Percentiles rank a stretch among this genome's conserved stretches.
These are phyloP conservation scores for Russula vinacea DNA, from an alignment of 768 basidiomycete genomes.

Conservation along the genomic window DNA sequence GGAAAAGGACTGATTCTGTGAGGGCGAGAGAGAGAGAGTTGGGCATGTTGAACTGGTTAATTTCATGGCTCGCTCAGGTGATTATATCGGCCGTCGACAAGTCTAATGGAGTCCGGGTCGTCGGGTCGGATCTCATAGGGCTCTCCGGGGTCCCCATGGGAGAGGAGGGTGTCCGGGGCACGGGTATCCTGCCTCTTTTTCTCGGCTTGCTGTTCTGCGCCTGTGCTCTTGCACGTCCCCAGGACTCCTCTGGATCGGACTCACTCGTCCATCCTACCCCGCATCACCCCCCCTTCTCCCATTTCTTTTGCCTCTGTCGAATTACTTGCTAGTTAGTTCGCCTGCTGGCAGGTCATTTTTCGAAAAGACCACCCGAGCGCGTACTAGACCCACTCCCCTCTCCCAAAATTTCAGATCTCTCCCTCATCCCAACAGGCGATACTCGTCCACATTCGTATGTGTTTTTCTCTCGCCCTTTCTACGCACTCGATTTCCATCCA, in stretches of 20 bases:
- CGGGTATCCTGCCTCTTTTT: neutral
- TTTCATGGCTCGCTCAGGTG: neutral
- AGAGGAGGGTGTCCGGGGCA: neutral
- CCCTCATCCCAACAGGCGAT: slow-evolving; percentile 23
- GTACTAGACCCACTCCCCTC: slow-evolving; percentile 22
- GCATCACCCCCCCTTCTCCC: slow-evolving; percentile 6
- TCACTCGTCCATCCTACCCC: slow-evolving; percentile 26
- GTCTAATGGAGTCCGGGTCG: neutral
- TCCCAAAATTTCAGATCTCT: slow-evolving; percentile 28
- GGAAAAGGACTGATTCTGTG: slow-evolving; percentile 55
- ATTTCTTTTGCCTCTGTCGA: slow-evolving; percentile 25
- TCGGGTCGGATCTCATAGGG: neutral
- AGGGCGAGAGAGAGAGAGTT: slow-evolving; percentile 44
- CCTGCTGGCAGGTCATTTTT: slow-evolving; percentile 33
- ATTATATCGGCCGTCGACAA: neutral
- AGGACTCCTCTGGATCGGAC: slow-evolving; percentile 31
- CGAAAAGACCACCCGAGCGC: slow-evolving; percentile 30
- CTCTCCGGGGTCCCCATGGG: neutral
- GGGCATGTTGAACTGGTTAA: neutral
- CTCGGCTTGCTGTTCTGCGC: neutral
- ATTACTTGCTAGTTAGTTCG: slow-evolving; percentile 32
- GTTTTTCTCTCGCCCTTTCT: neutral
- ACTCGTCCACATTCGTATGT: slow-evolving; percentile 30
- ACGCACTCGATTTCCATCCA: neutral
- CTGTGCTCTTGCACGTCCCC: slow-evolving; percentile 23